phyloP scores from a whole-genome alignment of 2,329 filamentous ascomycete genomes.

The Ascochyta koolunga region DNA sequence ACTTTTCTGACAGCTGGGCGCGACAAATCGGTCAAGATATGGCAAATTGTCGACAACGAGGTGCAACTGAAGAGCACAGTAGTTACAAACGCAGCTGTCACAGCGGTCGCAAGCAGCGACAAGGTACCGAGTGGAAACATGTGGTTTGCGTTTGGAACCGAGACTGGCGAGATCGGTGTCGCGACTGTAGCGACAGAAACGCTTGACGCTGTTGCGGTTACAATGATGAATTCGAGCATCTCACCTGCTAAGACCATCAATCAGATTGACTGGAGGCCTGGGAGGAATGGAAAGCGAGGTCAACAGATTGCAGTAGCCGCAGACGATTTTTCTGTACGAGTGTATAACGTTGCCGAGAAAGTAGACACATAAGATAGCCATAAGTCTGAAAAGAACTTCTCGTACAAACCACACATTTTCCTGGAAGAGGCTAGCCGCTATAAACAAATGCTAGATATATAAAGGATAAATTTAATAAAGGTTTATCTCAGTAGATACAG shows the following conservation, averaged over 20 bases:
- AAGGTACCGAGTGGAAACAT: background rate
- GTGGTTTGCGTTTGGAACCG: slow-evolving; percentile 43
- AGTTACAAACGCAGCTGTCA: slow-evolving; percentile 34
- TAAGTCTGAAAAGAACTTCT: no score
- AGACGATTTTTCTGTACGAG: slow-evolving; percentile 50
- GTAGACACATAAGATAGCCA: background rate
- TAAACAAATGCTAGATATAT: no score
- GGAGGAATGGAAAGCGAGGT: background rate
- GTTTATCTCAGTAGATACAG: no score
- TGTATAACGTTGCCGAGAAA: slow-evolving; percentile 33
- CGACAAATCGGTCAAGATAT: slow-evolving; percentile 78
- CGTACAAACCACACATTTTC: no score
- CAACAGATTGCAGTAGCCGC: slow-evolving; percentile 49
- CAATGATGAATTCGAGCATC: slow-evolving; percentile 19
- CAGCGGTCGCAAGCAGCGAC: slow-evolving; percentile 34
- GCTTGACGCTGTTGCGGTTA: slow-evolving; percentile 23
- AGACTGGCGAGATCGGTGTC: slow-evolving; percentile 37
- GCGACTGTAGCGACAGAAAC: slow-evolving; percentile 7
- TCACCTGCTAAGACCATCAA: slow-evolving; percentile 40
- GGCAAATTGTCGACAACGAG: slow-evolving; percentile 48
- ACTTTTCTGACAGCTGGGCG: slow-evolving; percentile 87
- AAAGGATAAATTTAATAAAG: no score
- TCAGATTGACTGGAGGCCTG: slow-evolving; percentile 43
- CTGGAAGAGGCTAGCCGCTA: no score
- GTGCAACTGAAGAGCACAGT: slow-evolving; percentile 33